Evolutionary conservation across 2,329 filamentous ascomycete species (phyloP).

Genomic region (Cryoendolithus antarcticus): DNA sequence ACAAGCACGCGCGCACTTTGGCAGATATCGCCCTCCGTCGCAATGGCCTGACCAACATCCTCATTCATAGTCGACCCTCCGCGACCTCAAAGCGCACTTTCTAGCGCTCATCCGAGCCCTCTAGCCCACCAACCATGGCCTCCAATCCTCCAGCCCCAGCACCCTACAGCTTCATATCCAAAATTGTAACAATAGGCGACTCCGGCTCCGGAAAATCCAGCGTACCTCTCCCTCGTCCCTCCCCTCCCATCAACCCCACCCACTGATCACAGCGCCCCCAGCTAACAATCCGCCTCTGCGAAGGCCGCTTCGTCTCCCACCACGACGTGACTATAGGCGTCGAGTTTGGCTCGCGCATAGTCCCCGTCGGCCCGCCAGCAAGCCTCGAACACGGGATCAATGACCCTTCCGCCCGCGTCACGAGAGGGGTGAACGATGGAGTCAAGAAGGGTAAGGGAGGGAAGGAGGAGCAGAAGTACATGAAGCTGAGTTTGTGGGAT

Average conservation of each 20-base stretch:
- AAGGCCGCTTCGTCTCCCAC: constrained; percentile 85
- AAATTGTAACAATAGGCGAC: constrained; percentile 95
- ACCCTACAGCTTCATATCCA: constrained; percentile 97
- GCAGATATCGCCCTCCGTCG: too few relatives aligned
- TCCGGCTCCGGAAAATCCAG: constrained; percentile 89
- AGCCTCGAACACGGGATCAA: constrained; percentile 45
- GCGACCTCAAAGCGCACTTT: too few relatives aligned
- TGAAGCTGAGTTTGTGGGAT: constrained; percentile 93
- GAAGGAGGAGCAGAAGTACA: constrained; percentile 50
- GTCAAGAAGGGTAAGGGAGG: constrained; percentile 3
- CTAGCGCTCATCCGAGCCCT: too few relatives aligned
- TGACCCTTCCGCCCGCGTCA: constrained; percentile 27
- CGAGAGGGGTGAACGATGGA: constrained; percentile 10
- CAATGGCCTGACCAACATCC: too few relatives aligned
- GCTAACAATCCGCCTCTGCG: constrained; percentile 88
- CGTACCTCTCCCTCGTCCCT: constrained; percentile 28
- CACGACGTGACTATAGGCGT: constrained; percentile 97
- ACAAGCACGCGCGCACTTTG: too few relatives aligned
- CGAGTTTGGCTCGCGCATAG: constrained; percentile 87
- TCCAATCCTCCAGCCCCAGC: too few relatives aligned
- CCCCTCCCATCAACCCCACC: neutral
- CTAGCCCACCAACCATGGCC: too few relatives aligned
- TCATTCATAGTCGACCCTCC: too few relatives aligned
- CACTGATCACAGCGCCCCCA: constrained; percentile 21
- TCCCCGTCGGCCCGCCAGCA: constrained; percentile 77